Percentiles rank a stretch among this genome's conserved stretches.
Conservation (phyloP, 192 early-diverging fungal species). For the Funneliformis geosporum region DNA sequence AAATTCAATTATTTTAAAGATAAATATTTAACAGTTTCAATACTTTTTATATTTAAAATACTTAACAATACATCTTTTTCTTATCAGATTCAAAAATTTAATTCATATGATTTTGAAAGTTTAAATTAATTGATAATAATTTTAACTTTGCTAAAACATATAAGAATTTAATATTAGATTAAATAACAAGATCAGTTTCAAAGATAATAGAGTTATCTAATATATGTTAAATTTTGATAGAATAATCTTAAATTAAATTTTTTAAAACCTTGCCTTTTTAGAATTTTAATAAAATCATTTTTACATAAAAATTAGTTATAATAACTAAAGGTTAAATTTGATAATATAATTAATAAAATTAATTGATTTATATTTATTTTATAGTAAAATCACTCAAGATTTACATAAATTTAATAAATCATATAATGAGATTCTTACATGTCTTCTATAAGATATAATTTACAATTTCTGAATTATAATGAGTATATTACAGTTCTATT, state of each 20-base stretch:
- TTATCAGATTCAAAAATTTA: conserved; percentile 31
- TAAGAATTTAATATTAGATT: conserved; percentile 37
- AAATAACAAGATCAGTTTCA: conserved; percentile 27
- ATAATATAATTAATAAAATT: neutral
- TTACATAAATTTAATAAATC: conserved; percentile 37
- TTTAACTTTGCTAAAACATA: conserved; percentile 37
- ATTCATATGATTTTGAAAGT: neutral
- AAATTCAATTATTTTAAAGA: neutral
- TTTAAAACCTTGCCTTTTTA: conserved; percentile 33
- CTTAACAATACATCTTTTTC: conserved; percentile 41
- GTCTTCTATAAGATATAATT: conserved; percentile 49
- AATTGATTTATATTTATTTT: neutral
- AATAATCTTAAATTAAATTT: neutral
- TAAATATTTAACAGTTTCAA: conserved; percentile 36
- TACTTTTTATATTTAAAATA: conserved; percentile 41
- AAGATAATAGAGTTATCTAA: neutral
- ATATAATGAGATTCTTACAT: conserved; percentile 32
- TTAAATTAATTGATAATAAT: conserved; percentile 34
- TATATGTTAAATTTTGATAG: neutral
- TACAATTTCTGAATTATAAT: conserved; percentile 36
- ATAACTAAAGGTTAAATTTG: conserved; percentile 42
- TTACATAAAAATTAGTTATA: conserved; percentile 34
- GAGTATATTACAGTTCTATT: conserved; percentile 37
- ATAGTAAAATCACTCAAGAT: neutral
- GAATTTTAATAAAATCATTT: conserved; percentile 37